Evolutionary conservation across 805 yeast genomes (phyloP), one percentile per base, ranked within the genome.

Genomic region (Candida jianshihensis): DNA sequence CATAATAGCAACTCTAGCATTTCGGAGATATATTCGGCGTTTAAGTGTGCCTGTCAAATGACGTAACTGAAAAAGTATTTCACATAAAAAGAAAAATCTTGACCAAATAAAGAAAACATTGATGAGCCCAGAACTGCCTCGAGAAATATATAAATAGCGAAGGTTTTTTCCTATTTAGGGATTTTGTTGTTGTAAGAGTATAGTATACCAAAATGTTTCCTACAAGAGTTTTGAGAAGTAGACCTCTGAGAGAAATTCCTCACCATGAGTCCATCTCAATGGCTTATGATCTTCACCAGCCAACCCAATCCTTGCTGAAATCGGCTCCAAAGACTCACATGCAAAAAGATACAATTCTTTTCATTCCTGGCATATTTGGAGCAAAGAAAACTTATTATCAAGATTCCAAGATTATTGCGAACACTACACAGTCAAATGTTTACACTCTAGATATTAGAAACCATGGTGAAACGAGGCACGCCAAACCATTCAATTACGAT

Each of bases 221-320:
- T 3, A 39, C 55, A 2, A 43, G 45, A 41, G 31, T 45, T n/a
- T 73, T 90, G 66, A 82, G 89, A 74, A 82, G 89, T 40, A 97
- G 85, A 66, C 96, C 97, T 48, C 85, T 89, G 82, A 86, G 87
- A 5, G 30, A 44, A n/a, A 33, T 50, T 5, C 55, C 53, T 31
- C 72, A 92, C 86, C 79, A 72, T 84, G 71, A 78, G 75, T 38
- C 51, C 1, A 44, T 54, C 22, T 48, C 49, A 13, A 40, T 55
- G 56, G 58, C 58, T 1, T 55, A 48, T 33, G 60, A 55, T 35
- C 35, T 55, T 7, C 59, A 55, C 32, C 31, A 34, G 22, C 60
- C 60, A 19, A 42, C 42, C 26, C 31, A 43, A 20, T 44, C 56
- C 4, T 44, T 49, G 4, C 43, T 28, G 30, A 28, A 28, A 4